Base-by-base conservation (phyloP, 1,139 yeast species). In the Yamadazyma aaseri region DNA sequence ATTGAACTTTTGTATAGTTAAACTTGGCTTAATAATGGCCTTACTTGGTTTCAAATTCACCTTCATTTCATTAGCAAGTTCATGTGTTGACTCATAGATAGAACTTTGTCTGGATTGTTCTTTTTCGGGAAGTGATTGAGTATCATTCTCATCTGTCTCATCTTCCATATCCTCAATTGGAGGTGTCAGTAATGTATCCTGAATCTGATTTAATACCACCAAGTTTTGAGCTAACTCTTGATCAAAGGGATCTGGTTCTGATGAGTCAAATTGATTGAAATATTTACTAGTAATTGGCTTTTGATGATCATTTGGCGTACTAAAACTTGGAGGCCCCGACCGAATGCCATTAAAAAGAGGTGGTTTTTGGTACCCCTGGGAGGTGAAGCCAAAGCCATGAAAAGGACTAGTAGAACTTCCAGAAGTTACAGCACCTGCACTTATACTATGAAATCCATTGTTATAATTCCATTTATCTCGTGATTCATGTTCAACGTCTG, bases 1-100 rank as follows among this genome's bases (percentile, higher is more conserved):
- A 26, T 43, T 36, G 20, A 38, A 46, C 28, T 45, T 46, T 22
- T 42, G 45, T n/a, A 46, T 44, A 7, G 35, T 28, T 3, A 46
- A 26, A 8, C 29, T 31, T 1, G 50, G 50, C 15, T 29, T 16
- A 4, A 4, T 9, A 6, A 35, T 26, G 2, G 28, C 27, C n/a
- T 15, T 26, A 4, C 31, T 16, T 20, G 26, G 6, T 20, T 32
- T 33, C 6, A 38, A 31, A 5, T 20, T 18, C 6, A 31, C 17
- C 8, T 5, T 29, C 32, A 29, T 29, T 17, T 29, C 32, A 4
- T 23, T 25, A 9, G 32, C 32, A 4, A 29, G 14, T 18, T 23
- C 32, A 15, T 23, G 28, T 3, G 28, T 29, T 5, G 32, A 5
- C 12, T 29, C 32, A 17, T 23, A 23, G 7, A 17, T 21, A 4